phyloP scores from a whole-genome alignment of 31 red algal species.

The Asparagopsis taxiformis region DNA sequence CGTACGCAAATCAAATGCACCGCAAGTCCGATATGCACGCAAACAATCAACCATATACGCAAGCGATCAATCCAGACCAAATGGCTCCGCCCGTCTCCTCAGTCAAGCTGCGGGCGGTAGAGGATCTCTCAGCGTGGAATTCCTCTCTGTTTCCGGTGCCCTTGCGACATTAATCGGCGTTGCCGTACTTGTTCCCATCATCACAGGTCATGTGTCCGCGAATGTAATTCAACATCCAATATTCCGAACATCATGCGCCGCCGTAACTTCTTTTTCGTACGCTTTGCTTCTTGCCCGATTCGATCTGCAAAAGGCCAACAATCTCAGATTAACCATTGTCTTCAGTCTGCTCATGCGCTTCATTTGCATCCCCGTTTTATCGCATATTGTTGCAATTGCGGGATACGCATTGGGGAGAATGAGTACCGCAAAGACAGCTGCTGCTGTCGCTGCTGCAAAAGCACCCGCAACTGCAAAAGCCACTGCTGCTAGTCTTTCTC shows the following conservation, averaged over 20 bases:
- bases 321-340: slow-evolving; percentile 37
- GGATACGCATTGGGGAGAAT: slow-evolving; percentile 32
- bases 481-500: slow-evolving; percentile 33
- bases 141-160: slow-evolving; percentile 47
- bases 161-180: slow-evolving; percentile 25
- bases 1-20: too few relatives aligned
- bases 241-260: slow-evolving; percentile 11
- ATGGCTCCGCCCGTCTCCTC: too few relatives aligned
- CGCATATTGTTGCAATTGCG: slow-evolving; percentile 48
- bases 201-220: slow-evolving; percentile 9
- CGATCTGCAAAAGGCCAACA: slow-evolving; percentile 31
- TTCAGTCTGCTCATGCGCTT: slow-evolving; percentile 46
- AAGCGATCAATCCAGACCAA: too few relatives aligned
- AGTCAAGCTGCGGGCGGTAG: slow-evolving; percentile 35
- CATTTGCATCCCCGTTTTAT: slow-evolving; percentile 37
- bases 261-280: slow-evolving; percentile 50
- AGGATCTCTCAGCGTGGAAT: slow-evolving; percentile 51
- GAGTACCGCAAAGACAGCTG: slow-evolving; percentile 15
- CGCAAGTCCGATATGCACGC: too few relatives aligned
- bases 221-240: not conserved
- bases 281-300: slow-evolving; percentile 46
- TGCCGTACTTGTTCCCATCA: slow-evolving; percentile 3
- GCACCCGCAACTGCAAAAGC: slow-evolving; percentile 49
- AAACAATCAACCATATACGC: too few relatives aligned
- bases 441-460: slow-evolving; percentile 21